phyloP scores from a whole-genome alignment of 345 rosid species.

The Citrus mangshanensis region DNA sequence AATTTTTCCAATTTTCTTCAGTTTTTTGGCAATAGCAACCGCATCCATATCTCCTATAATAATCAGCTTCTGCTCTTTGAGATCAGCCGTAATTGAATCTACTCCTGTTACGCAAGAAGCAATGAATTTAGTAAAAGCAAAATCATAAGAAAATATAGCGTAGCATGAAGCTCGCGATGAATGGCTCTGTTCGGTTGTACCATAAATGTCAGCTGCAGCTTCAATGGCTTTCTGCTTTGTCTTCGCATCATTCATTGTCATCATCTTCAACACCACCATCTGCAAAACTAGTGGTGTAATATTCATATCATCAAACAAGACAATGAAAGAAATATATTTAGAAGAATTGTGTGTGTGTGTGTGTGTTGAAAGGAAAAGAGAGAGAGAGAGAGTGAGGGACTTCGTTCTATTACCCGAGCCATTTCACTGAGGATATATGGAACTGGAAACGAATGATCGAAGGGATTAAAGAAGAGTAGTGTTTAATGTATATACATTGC shows the following conservation, averaged over 20 bases:
- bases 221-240: slow-evolving; percentile 47
- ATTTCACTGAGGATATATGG: background rate
- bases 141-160: no score
- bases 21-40: slow-evolving; percentile 24
- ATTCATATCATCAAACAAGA: background rate
- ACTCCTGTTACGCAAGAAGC: slow-evolving; percentile 20
- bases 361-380: background rate
- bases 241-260: slow-evolving; percentile 32
- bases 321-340: background rate
- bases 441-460: background rate
- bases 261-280: slow-evolving; percentile 30
- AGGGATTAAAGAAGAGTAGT: no score
- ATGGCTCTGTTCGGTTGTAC: background rate
- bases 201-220: slow-evolving; percentile 34
- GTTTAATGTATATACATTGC: background rate
- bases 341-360: no score
- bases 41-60: slow-evolving; percentile 29
- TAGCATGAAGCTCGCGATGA: no score
- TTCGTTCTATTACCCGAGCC: background rate
- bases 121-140: background rate
- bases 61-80: slow-evolving; percentile 13
- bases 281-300: background rate
- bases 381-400: no score
- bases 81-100: slow-evolving; percentile 30
- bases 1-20: slow-evolving; percentile 33